Percentiles rank a stretch among this genome's conserved stretches.
Evolutionary conservation across 2,329 filamentous ascomycete species (phyloP).

Genomic region (Cryphonectria naterciae): DNA sequence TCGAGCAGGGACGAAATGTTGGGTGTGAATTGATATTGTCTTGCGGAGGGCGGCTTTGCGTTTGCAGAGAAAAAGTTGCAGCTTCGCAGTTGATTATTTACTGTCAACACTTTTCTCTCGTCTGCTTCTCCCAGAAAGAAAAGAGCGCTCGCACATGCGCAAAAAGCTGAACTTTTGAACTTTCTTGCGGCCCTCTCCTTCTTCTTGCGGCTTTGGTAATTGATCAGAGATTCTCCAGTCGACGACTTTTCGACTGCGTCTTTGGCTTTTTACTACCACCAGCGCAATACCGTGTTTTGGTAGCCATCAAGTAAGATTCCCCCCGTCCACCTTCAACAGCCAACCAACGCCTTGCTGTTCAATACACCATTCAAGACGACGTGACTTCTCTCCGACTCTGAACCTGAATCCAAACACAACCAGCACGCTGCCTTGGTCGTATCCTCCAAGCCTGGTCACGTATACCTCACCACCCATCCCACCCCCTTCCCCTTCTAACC

Average conservation of each 20-base stretch:
- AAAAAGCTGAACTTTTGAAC: neutral
- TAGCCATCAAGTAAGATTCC: neutral
- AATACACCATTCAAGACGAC: neutral
- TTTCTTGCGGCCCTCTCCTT: neutral
- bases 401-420: neutral
- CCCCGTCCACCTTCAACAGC: neutral
- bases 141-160: neutral
- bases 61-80: neutral
- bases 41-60: neutral
- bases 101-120: conserved; percentile 1
- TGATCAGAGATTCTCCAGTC: neutral
- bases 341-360: neutral
- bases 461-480: neutral
- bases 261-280: neutral
- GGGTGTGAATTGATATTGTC: neutral
- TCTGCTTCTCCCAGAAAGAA: neutral
- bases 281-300: neutral
- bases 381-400: neutral
- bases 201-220: neutral
- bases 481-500: no score
- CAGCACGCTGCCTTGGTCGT: neutral
- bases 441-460: neutral
- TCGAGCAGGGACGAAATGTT: neutral
- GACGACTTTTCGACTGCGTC: neutral
- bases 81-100: neutral